A percentile compares a stretch with the other conserved stretches of the same genome.
phyloP scores from a whole-genome alignment of 495 filamentous ascomycete species.

The Neurospora sp. region DNA sequence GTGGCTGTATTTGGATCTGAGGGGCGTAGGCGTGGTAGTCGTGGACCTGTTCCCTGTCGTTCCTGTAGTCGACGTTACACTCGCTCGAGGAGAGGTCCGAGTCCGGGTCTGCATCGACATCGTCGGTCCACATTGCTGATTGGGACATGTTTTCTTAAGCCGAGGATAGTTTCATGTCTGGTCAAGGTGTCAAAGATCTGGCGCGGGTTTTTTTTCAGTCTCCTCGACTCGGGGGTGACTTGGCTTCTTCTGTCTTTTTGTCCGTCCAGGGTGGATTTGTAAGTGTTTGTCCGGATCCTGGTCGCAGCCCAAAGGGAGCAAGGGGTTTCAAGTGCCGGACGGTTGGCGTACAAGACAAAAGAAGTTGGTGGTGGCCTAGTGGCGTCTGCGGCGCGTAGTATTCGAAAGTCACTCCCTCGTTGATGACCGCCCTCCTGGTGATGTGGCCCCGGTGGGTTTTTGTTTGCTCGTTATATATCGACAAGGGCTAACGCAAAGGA shows the following conservation, averaged over 20 bases:
- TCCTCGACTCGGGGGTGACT: background rate
- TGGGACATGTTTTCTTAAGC: background rate
- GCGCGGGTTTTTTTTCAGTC: background rate
- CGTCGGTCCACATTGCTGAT: background rate
- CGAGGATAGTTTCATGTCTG: background rate
- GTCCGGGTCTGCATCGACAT: background rate
- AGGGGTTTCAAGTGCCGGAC: background rate
- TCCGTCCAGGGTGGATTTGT: background rate
- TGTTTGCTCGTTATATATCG: background rate
- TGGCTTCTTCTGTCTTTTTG: background rate
- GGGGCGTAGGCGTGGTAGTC: background rate
- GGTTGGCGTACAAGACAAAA: background rate
- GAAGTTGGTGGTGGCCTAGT: too few species aligned
- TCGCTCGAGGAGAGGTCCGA: background rate
- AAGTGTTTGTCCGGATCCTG: background rate
- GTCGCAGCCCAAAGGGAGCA: background rate
- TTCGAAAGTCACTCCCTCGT: background rate
- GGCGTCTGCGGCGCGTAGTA: too few species aligned
- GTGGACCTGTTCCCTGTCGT: background rate
- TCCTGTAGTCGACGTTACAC: background rate
- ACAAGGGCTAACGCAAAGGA: background rate
- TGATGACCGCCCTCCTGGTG: background rate
- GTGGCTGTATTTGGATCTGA: background rate
- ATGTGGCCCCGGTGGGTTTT: background rate
- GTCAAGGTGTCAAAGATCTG: background rate